These are phyloP conservation scores for Malus orientalis DNA, from an alignment of 306 rosid species.

Conservation along the genomic window DNA sequence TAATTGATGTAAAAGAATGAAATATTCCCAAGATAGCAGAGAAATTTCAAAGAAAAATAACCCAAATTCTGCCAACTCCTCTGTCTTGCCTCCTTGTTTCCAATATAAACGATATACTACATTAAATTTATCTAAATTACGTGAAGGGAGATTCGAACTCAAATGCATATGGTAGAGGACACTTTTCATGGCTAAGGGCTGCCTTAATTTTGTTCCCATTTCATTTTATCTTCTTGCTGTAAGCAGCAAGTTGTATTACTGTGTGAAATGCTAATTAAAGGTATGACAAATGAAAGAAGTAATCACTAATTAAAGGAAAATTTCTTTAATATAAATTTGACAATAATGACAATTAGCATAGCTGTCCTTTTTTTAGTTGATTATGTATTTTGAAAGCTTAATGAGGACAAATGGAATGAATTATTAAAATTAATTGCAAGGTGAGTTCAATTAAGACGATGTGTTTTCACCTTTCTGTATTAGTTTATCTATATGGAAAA, in stretches of 20 bases:
- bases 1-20: slow-evolving; percentile 30
- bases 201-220: background rate
- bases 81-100: background rate
- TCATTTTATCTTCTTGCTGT: background rate
- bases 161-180: background rate
- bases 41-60: slow-evolving; percentile 6
- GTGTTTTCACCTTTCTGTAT: background rate
- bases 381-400: slow-evolving; percentile 27
- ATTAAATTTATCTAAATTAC: no score
- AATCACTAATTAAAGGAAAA: slow-evolving; percentile 18
- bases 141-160: no score
- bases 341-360: slow-evolving; percentile 39
- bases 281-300: slow-evolving; percentile 25
- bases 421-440: slow-evolving; percentile 18
- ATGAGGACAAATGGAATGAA: slow-evolving; percentile 30
- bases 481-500: slow-evolving; percentile 1
- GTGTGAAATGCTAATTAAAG: background rate
- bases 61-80: slow-evolving; percentile 4
- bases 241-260: background rate
- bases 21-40: slow-evolving; percentile 26
- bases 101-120: no score
- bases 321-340: slow-evolving; percentile 27
- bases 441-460: background rate
- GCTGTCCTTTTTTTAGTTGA: slow-evolving; percentile 21
- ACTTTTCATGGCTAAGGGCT: background rate